Evolutionary conservation across 441 rosid species (phyloP), one percentile per base, ranked within the genome.

Genomic region (Geranium incanum): DNA sequence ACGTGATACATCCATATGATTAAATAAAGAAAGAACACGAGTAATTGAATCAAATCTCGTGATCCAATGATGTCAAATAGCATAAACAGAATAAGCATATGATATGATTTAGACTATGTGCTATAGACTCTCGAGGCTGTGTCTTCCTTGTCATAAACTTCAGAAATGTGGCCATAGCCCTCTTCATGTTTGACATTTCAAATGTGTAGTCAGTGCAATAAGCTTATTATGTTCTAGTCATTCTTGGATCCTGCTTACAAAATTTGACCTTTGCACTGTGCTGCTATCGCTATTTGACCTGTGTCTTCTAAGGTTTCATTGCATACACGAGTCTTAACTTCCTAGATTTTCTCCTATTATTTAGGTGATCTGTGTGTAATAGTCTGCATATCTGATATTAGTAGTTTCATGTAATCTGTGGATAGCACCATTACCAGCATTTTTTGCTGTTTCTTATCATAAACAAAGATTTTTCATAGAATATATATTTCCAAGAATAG

Each of bases 1-100:
- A 80, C 82, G 73, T 81, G 79, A 60, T 76, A 8, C 71, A 75
- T 78, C 76, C 76, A 8, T 43, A 33, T 57, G 48, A 48, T 9
- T 65, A 67, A 19, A 19, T 70, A 62, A 13, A 36, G 11, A 19
- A 18, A 59, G 64, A 59, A 18, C 64, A 57, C 43, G 62, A 36
- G 68, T 59, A 67, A 71, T 52, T 48, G 39, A 45, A 64, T 18
- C 19, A 60, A 52, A 62, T 67, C 39, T 75, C 74, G 72, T 50
- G 81, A 83, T 83, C 82, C 84, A 74, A 77, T 75, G 77, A n/a
- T 15, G 15, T 41, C 65, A 19, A 60, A 19, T 60, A 60, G 13
- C 65, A 60, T 60, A 60, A 8, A 59, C 65, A 6, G 33, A 4
- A 50, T 50, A 11, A 11, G 16, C 57, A 50, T 50, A 50, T 48